Base-by-base conservation (phyloP, 1,284 basidiomycete species). In the Ceratobasidium sp. region DNA sequence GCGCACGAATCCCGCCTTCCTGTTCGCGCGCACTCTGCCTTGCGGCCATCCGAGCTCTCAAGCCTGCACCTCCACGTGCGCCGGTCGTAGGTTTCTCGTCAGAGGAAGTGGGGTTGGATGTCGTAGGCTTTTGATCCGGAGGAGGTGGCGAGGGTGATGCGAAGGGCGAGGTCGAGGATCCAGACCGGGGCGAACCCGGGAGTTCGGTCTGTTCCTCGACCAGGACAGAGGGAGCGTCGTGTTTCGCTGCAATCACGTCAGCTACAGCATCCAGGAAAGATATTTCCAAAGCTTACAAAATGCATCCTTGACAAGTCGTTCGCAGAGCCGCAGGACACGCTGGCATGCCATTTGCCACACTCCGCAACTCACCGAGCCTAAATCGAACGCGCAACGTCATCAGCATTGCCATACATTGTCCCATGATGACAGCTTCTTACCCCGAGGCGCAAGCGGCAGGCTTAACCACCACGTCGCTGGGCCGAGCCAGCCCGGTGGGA, bases 261-360 rank as follows among this genome's bases (percentile, higher is more conserved):
- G 4, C 34, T 39, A 31, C 16, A 1, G 46, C 24, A 9, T 19
- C n/a, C 6, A 9, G 16, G 31, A 63, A 24, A 11, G 49, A 41
- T 2, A 7, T 39, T n/a, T n/a, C n/a, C 56, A 27, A 24, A 19
- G 74, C 76, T 71, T 69, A 77, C 78, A 43, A 39, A 81, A 51
- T 11, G 81, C 34, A 63, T 91, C 90, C 80, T 87, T 90, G 76
- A 90, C 88, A 9, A 91, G 85, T 43, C 88, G 86, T 81, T 93
- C 92, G 49, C 88, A 85, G 8, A 90, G 85, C 76, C 87, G 86
- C 76, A 96, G 86, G 22, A 94, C 91, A 68, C 93, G 86, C 78
- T 88, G 89, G 83, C 94, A 95, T 6, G 93, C 91, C 87, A 96
- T 93, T 78, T 94, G 92, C 95, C 95, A 98, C 43, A 94, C 88